phyloP scores from a whole-genome alignment of 2,329 filamentous ascomycete genomes.

The Microcyclospora pomicola region DNA sequence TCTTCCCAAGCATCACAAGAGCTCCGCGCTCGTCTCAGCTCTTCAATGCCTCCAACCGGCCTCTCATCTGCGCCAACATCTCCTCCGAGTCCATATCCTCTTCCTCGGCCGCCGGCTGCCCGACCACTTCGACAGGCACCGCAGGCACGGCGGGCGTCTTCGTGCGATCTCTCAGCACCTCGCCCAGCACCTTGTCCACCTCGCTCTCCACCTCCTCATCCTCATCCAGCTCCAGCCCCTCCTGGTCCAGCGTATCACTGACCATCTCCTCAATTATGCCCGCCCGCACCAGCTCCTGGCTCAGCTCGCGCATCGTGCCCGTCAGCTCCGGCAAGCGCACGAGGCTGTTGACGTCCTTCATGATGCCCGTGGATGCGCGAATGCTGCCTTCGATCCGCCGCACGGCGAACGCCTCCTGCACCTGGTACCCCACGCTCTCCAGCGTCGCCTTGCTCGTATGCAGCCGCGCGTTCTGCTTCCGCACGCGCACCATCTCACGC shows the following conservation, averaged over 20 bases:
- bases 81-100: conserved; percentile 78
- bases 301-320: conserved; percentile 77
- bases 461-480: conserved; percentile 60
- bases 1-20: too few species aligned
- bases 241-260: conserved; percentile 64
- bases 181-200: conserved; percentile 83
- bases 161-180: conserved; percentile 73
- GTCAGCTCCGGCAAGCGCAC: conserved; percentile 75
- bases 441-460: conserved; percentile 84
- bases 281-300: conserved; percentile 78
- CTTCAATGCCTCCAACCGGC: conserved; percentile 76
- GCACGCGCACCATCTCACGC: conserved; percentile 68
- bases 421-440: conserved; percentile 88
- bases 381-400: conserved; percentile 93
- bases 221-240: conserved; percentile 54
- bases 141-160: conserved; percentile 43
- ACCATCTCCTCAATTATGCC: conserved; percentile 98
- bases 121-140: conserved; percentile 34
- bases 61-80: conserved; percentile 88
- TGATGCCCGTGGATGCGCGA: conserved; percentile 72
- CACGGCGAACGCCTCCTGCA: conserved; percentile 89
- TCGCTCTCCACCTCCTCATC: conserved; percentile 67
- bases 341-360: conserved; percentile 89
- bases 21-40: conserved; percentile 40
- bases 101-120: conserved; percentile 41